phyloP scores from a whole-genome alignment of 202 grass and related monocot species.

The Tripidium arundinaceum region DNA sequence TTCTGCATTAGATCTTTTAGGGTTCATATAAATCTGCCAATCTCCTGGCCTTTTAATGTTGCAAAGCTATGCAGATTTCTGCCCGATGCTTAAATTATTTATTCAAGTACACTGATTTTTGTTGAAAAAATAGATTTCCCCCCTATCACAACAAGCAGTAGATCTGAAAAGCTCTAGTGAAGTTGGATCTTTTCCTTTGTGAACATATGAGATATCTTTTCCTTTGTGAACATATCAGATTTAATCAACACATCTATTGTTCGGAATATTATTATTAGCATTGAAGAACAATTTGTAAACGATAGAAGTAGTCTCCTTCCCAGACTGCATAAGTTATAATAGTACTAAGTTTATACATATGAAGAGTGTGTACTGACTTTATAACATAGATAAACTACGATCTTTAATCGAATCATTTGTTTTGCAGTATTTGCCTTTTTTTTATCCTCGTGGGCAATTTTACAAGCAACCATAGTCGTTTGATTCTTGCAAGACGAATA shows the following conservation, averaged over 20 bases:
- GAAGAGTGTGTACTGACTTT: neutral
- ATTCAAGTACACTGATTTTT: too few relatives aligned
- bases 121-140: neutral
- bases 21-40: too few relatives aligned
- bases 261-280: neutral
- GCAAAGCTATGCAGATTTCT: too few relatives aligned
- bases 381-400: neutral
- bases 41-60: too few relatives aligned
- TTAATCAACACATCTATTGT: neutral
- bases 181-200: neutral
- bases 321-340: neutral
- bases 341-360: neutral
- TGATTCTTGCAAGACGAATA: neutral
- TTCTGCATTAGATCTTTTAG: too few relatives aligned
- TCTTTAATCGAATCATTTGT: neutral
- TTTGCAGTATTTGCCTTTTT: neutral
- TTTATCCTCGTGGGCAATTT: too few relatives aligned
- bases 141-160: too few relatives aligned
- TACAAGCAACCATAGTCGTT: neutral
- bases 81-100: too few relatives aligned
- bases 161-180: neutral
- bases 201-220: neutral
- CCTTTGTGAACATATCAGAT: neutral
- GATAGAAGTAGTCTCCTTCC: neutral
- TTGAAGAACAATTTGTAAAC: neutral